Evolutionary conservation across 2,329 filamentous ascomycete species (phyloP).

Genomic region (Chalaropsis ovoidea): DNA sequence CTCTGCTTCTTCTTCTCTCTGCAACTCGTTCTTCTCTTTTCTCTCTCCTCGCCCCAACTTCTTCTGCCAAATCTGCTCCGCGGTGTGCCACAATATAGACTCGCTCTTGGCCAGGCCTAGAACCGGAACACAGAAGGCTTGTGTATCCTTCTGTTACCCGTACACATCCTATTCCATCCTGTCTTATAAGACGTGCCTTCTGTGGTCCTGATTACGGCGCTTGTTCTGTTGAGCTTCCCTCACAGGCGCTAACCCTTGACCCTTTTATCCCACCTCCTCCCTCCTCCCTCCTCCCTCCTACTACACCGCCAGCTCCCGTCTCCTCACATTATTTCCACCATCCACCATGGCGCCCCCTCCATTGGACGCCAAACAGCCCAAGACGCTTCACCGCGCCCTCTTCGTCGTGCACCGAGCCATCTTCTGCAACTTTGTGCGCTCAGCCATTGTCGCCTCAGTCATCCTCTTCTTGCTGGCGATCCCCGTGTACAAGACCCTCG

Average conservation of each 20-base stretch:
- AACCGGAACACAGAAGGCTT: too few species aligned
- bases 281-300: not conserved
- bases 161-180: too few species aligned
- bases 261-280: too few species aligned
- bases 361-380: not conserved
- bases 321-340: too few species aligned
- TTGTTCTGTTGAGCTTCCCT: too few species aligned
- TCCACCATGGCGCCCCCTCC: not conserved
- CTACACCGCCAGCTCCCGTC: too few species aligned
- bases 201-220: too few species aligned
- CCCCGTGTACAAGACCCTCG: not conserved
- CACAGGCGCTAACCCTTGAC: too few species aligned
- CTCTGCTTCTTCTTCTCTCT: not conserved
- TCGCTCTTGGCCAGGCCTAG: not conserved
- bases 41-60: not conserved
- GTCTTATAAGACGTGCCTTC: too few species aligned
- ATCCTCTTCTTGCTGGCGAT: slow-evolving; percentile 5
- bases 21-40: not conserved
- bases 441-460: not conserved
- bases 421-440: not conserved
- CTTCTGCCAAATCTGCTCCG: not conserved
- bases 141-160: too few species aligned
- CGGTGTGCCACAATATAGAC: not conserved
- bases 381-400: not conserved
- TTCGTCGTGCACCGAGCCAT: not conserved